Evolutionary conservation across 805 yeast species (phyloP), one percentile per base, ranked within the genome.

Genomic region (Phaffomyces opuntiae): DNA sequence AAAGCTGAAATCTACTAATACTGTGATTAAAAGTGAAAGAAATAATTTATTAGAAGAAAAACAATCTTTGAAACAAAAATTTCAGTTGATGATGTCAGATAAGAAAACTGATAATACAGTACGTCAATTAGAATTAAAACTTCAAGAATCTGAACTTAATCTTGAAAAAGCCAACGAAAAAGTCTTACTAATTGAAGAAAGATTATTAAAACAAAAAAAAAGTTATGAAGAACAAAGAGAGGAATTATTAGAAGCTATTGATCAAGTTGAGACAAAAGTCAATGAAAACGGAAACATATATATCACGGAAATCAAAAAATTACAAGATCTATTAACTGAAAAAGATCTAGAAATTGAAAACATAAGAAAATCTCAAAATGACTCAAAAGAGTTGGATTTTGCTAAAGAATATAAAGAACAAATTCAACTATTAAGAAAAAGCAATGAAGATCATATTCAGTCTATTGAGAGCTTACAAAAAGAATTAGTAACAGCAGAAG

Each of bases 241-340:
- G 40, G 85, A 81, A 55, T 67, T 83, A 64, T 60, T 82, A 39
- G 77, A 74, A 42, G 79, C 77, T 16, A 69, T 81, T 41, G 81
- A 76, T 48, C 63, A 77, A 38, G 68, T 81, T 59, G 76, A 78
- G 38, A 59, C 64, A 31, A 78, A 79, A 37, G 78, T 79, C 34
- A 73, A 70, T 42, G 83, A 80, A 48, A 77, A 74, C 47, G 83
- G 76, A 49, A 56, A 59, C 19, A 61, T 75, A 32, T 79, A 73
- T 53, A 65, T 70, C 42, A 60, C 63, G n/a, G 75, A 76, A 49
- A 62, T 80, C 41, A 60, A 60, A 34, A 73, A 70, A 32, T 48
- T 66, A 27, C 62, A 63, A 37, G 55, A 56, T 16, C 58, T 57
- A 31, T 40, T 60, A 7, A 27, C 43, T 38, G 53, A 66, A 55